phyloP scores from a whole-genome alignment of 1,284 basidiomycete genomes.

The Waitea zeae region DNA sequence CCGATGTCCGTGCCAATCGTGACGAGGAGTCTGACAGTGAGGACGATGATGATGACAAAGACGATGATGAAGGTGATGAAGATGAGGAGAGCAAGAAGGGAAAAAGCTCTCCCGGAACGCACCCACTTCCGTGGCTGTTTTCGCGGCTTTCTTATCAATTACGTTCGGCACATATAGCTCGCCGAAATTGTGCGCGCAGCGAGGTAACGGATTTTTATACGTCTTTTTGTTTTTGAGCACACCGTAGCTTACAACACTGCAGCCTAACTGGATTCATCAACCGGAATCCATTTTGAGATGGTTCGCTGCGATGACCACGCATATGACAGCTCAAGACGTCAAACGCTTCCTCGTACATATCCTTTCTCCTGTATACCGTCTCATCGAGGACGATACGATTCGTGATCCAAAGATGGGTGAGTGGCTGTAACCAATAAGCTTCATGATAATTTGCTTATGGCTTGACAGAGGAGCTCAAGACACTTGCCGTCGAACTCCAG shows the following conservation, averaged over 20 bases:
- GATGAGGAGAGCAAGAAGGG: conserved; percentile 13
- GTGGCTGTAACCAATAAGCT: conserved; percentile 13
- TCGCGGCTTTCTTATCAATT: conserved; percentile 86
- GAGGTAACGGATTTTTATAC: too few relatives aligned
- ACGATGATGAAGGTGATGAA: conserved; percentile 12
- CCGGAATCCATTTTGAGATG: conserved; percentile 75
- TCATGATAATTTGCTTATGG: conserved; percentile 1
- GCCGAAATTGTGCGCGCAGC: conserved; percentile 32
- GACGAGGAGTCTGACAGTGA: conserved; percentile 13
- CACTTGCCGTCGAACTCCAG: conserved; percentile 71
- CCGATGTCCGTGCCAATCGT: conserved; percentile 14
- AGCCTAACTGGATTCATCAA: conserved; percentile 71
- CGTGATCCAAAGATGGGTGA: conserved; percentile 65
- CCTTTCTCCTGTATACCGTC: conserved; percentile 73
- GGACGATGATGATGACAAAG: conserved; percentile 14
- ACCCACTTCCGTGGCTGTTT: conserved; percentile 84
- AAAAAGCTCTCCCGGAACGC: conserved; percentile 13
- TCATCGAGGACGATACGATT: conserved; percentile 73
- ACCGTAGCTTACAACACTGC: too few relatives aligned
- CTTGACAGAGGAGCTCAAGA: conserved; percentile 63
- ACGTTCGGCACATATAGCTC: conserved; percentile 51
- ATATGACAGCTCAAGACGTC: conserved; percentile 40
- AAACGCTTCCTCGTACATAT: conserved; percentile 71
- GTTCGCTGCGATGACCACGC: conserved; percentile 81
- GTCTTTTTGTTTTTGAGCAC: too few relatives aligned